Base-by-base conservation (phyloP, 148 eudicot genomes). In the Chenopodium berlandieri region DNA sequence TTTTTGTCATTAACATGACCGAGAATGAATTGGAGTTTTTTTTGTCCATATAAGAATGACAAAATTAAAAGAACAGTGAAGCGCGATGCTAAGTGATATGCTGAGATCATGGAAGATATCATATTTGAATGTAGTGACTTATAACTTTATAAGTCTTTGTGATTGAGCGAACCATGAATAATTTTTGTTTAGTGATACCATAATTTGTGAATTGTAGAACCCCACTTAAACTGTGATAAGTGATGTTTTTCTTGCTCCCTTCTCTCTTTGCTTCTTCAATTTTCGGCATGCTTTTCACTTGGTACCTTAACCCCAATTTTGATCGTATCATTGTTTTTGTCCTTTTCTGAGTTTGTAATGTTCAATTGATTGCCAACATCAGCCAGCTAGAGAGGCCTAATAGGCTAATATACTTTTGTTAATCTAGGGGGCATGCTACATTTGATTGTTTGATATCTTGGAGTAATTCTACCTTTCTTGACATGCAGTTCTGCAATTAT, bases 401-500 rank as follows among this genome's bases (percentile, higher is more conserved):
- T 37, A 37, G 44, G 8, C 44, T 40, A 40, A 40, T 40, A 40
- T 40, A 40, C 8, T 0, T 40, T 40, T 40, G 44, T 40, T 40
- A 40, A 40, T 40, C 44, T 40, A 40, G 44, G 44, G 44, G 50
- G 40, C 64, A 44, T 75, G 73, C 50, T 69, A 58, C 69, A 30
- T 56, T 17, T 67, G 68, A n/a, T 75, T 16, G 62, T 63, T 77
- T 73, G 31, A 27, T 77, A 44, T 87, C 68, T 50, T 81, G 83
- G 72, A 88, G 80, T 89, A 84, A 85, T 88, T 74, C 60, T 84
- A 84, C 86, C 86, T 84, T 84, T 82, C 82, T 85, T 91, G 91
- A 92, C 96, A 54, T 91, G 88, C 89, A 89, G 88, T 88, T 88
- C 84, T 91, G 86, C 84, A 65, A 84, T 88, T 91, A 86, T 90